These are phyloP conservation scores for Phytophthora tubulina DNA, from an alignment of 352 stramenopile genomes.

Conservation along the genomic window DNA sequence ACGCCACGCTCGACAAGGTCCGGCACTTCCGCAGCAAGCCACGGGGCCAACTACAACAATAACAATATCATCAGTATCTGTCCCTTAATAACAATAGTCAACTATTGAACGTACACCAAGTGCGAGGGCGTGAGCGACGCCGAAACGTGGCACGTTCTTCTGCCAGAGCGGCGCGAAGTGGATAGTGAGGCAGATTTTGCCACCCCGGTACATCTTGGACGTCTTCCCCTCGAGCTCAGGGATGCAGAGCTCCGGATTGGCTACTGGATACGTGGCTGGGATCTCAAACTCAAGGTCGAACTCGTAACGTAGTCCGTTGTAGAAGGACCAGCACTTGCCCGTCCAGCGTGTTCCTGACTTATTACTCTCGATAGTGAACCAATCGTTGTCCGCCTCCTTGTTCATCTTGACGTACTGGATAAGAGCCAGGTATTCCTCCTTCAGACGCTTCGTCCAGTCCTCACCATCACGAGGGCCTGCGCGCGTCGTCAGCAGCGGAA, in stretches of 20 bases:
- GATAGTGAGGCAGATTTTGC: constrained; percentile 91
- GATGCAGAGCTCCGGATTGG: constrained; percentile 86
- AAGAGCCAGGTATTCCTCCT: constrained; percentile 89
- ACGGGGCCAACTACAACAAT: constrained; percentile 74
- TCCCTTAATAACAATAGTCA: neutral
- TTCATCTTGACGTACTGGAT: constrained; percentile 93
- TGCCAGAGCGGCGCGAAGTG: constrained; percentile 92
- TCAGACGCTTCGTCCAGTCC: constrained; percentile 83
- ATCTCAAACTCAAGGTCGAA: constrained; percentile 91
- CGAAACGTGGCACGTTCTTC: constrained; percentile 90
- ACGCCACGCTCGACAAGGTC: constrained; percentile 84
- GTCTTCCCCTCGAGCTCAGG: constrained; percentile 91
- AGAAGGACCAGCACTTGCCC: constrained; percentile 90
- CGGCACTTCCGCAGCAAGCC: constrained; percentile 88
- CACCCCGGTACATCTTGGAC: constrained; percentile 92
- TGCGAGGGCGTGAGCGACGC: constrained; percentile 84
- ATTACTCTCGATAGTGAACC: constrained; percentile 91
- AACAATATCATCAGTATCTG: constrained; percentile 11
- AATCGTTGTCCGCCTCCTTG: constrained; percentile 92
- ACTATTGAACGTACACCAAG: constrained; percentile 66
- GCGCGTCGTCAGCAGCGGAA: constrained; percentile 83
- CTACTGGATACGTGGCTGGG: constrained; percentile 83
- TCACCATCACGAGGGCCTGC: constrained; percentile 84
- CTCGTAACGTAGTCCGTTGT: constrained; percentile 89
- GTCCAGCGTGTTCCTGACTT: constrained; percentile 85